Evolutionary conservation across 306 rosid genomes (phyloP).

Genomic region (Vigna angularis): DNA sequence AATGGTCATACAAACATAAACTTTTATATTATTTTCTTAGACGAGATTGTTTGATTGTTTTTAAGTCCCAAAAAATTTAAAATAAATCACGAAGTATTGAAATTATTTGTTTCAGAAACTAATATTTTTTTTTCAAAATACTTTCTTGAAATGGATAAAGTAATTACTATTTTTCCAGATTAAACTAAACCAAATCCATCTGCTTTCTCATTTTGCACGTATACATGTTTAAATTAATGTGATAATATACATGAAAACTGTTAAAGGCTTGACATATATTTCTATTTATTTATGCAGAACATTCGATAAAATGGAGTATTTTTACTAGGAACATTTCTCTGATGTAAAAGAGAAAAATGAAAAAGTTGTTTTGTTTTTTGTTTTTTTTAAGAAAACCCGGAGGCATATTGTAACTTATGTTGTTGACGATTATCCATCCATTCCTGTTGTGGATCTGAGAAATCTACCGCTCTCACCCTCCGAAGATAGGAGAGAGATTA

Average conservation of each 20-base stretch:
- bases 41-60: too few species aligned
- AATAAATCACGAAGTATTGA: too few species aligned
- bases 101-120: neutral
- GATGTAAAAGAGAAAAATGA: neutral
- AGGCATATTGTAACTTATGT: slow-evolving; percentile 25
- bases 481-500: slow-evolving; percentile 60
- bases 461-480: slow-evolving; percentile 50
- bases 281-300: neutral
- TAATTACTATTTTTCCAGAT: neutral
- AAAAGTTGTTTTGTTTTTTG: neutral
- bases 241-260: neutral
- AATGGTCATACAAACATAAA: too few species aligned
- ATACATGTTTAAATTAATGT: neutral
- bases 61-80: too few species aligned
- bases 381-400: neutral
- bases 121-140: neutral
- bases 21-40: too few species aligned
- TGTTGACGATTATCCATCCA: slow-evolving; percentile 46
- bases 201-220: neutral
- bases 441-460: slow-evolving; percentile 49
- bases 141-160: neutral
- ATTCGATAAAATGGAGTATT: neutral
- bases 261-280: neutral
- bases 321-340: neutral
- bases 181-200: neutral